phyloP scores from a whole-genome alignment of 1,284 basidiomycete species.

The Chiua sp. region DNA sequence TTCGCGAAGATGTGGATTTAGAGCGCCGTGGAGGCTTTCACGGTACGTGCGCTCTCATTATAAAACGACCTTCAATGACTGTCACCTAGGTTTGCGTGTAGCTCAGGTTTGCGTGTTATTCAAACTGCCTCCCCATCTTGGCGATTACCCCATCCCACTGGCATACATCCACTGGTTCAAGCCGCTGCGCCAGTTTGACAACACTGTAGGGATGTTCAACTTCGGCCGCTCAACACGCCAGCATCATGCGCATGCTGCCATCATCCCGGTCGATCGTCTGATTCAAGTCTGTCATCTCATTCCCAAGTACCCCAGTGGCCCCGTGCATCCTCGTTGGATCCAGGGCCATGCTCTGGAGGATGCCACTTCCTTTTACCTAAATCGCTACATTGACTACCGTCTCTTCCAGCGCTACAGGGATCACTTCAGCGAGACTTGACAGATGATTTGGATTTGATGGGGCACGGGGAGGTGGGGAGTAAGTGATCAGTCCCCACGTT shows the following conservation, averaged over 20 bases:
- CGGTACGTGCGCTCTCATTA: no score
- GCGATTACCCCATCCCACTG: constrained; percentile 1
- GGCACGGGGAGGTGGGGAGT: no score
- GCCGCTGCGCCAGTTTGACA: background rate
- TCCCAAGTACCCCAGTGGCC: constrained; percentile 3
- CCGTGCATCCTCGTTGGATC: background rate
- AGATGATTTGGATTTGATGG: no score
- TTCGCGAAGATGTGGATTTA: no score
- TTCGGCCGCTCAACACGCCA: background rate
- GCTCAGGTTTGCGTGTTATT: constrained; percentile 10
- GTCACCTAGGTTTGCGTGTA: constrained; percentile 1
- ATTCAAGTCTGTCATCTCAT: constrained; percentile 9
- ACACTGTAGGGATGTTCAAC: background rate
- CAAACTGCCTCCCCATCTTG: constrained; percentile 6
- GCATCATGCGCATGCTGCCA: background rate
- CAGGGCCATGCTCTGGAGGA: background rate
- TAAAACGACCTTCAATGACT: no score
- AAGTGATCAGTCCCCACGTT: no score
- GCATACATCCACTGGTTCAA: constrained; percentile 12
- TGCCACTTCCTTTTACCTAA: no score
- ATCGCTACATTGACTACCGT: no score
- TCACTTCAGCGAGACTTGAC: no score
- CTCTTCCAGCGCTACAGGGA: no score
- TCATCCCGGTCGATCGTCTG: constrained; percentile 4
- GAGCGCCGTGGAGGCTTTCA: no score